Percentiles rank a stretch among this genome's conserved stretches.
These are phyloP conservation scores for Sporothrix brunneoviolacea DNA, from an alignment of 2,329 filamentous ascomycete genomes.

Conservation along the genomic window DNA sequence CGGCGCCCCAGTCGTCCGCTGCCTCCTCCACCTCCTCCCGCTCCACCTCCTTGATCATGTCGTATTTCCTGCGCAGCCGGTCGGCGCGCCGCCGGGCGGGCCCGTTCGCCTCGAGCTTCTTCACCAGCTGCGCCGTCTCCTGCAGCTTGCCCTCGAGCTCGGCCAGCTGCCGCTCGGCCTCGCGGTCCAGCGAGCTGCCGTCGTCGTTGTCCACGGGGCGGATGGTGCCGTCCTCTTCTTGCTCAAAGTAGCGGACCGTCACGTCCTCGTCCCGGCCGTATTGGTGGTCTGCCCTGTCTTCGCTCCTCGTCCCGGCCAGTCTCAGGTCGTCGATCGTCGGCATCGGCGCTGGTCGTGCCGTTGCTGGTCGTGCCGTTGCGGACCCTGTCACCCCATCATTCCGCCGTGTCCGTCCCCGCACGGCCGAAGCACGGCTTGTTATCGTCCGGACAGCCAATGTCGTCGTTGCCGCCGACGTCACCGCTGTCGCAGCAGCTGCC, in stretches of 20 bases:
- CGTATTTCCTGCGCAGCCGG: conserved; percentile 10
- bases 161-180: conserved; percentile 32
- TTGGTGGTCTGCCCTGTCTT: too few relatives aligned
- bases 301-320: neutral
- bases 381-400: too few relatives aligned
- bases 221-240: conserved; percentile 33
- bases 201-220: conserved; percentile 31
- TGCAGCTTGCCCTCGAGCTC: conserved; percentile 29
- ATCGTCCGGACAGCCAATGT: neutral
- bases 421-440: neutral
- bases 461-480: neutral
- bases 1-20: too few relatives aligned
- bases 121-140: conserved; percentile 22
- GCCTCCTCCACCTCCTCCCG: conserved; percentile 25
- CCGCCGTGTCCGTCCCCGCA: neutral
- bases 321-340: neutral
- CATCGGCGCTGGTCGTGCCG: neutral
- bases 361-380: neutral
- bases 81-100: conserved; percentile 10
- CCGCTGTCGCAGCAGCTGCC: neutral
- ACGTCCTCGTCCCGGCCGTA: conserved; percentile 15
- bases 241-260: conserved; percentile 42
- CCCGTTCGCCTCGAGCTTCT: conserved; percentile 21
- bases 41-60: conserved; percentile 16
- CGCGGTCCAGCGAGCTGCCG: conserved; percentile 33